phyloP scores from a whole-genome alignment of 176 grass and related monocot genomes.

The Canna indica region DNA sequence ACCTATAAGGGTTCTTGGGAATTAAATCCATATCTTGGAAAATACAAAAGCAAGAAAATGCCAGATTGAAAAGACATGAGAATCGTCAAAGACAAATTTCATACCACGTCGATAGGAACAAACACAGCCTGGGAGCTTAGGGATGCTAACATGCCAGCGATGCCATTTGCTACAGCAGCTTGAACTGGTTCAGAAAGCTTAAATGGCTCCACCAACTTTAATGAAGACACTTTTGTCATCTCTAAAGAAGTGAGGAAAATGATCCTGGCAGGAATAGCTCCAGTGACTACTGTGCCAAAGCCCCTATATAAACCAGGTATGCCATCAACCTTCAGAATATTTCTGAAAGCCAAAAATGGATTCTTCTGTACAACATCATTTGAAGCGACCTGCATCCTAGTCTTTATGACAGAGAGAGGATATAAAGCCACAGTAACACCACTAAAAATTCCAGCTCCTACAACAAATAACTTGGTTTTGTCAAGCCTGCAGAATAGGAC shows the following conservation, averaged over 20 bases:
- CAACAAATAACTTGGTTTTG: constrained; percentile 88
- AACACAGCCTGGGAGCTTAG: constrained; percentile 75
- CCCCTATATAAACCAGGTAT: constrained; percentile 73
- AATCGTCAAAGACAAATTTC: not conserved
- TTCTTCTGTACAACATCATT: constrained; percentile 71
- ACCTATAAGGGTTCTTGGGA: too few relatives aligned
- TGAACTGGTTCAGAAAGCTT: constrained; percentile 60
- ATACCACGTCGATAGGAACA: constrained; percentile 98
- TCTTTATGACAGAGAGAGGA: constrained; percentile 92
- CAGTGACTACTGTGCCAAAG: constrained; percentile 74
- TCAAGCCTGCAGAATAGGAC: constrained; percentile 54
- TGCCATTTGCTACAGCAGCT: constrained; percentile 75
- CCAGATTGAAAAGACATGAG: not conserved
- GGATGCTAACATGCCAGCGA: constrained; percentile 65
- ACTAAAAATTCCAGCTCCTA: constrained; percentile 82
- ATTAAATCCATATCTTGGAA: too few relatives aligned
- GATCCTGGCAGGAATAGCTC: constrained; percentile 81
- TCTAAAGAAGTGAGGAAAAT: constrained; percentile 79
- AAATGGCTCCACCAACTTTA: constrained; percentile 54
- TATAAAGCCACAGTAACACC: constrained; percentile 69
- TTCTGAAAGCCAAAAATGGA: constrained; percentile 58
- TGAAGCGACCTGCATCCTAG: constrained; percentile 89
- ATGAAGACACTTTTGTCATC: constrained; percentile 65
- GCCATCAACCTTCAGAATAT: constrained; percentile 72
- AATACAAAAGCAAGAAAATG: not conserved